Evolutionary conservation across 2,329 filamentous ascomycete genomes (phyloP), one percentile per base, ranked within the genome.

Genomic region (Phialophora expanda): DNA sequence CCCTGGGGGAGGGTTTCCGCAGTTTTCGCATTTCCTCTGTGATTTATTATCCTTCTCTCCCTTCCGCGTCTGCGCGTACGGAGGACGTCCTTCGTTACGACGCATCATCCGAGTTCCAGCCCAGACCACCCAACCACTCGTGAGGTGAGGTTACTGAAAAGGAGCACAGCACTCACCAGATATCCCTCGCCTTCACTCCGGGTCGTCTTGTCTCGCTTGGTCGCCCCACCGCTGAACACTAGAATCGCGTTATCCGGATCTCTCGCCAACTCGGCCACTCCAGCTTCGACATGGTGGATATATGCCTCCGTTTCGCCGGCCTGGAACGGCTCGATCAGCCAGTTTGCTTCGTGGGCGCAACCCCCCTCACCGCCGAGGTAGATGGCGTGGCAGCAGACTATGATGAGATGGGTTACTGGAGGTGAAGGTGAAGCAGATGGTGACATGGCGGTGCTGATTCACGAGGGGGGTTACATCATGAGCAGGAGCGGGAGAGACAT

Each of bases 301-400:
- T 94, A 97, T 0, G 92, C 96, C 5, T 85, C 84, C 2, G 90
- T 91, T 77, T 96, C 92, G 64, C 89, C 89, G 22, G 79, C 81
- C 75, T 97, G 93, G 74, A 95, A 96, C 34, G 84, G 81, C 60
- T 91, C 89, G 17, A 96, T 88, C 32, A 92, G 82, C 86, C 86
- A 87, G 57, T 67, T 66, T 9, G 62, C 50, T 53, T 70, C 69
- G 26, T 65, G 41, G 20, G 58, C 20, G n/a, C 44, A 61, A 4
- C 38, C 20, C 14, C 53, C 57, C n/a, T 48, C 61, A 0, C 87
- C 87, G 28, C 88, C 88, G 14, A 82, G 78, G 83, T 90, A 96
- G 65, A 94, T 91, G 30, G 87, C 90, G 78, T 96, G 92, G 76
- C 92, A 93, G 80, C 92, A 95, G 58, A 96, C 89, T 56, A 96